phyloP scores from a whole-genome alignment of 108 stramenopile genomes.

The Schizochytrium sp. region DNA sequence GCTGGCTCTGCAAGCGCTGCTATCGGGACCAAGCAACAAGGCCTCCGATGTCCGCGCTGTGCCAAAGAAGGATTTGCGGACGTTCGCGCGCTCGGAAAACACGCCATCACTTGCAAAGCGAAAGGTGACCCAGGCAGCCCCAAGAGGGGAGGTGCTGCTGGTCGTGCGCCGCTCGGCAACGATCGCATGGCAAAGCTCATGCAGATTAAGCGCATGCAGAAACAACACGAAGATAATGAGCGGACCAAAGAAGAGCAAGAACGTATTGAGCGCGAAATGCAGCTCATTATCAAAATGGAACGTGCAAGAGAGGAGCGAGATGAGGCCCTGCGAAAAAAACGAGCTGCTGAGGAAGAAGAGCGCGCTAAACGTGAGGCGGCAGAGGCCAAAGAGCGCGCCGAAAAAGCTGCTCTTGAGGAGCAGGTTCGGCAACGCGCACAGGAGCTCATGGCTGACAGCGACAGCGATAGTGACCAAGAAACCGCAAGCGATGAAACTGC shows the following conservation, averaged over 20 bases:
- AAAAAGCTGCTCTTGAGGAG: not conserved
- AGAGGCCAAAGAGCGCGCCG: not conserved
- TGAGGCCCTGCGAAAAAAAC: not conserved
- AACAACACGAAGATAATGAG: not conserved
- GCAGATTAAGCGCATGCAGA: constrained; percentile 10
- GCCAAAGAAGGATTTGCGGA: not conserved
- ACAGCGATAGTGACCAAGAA: not conserved
- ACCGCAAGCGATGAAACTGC: not conserved
- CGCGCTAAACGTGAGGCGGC: not conserved
- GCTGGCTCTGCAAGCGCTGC: not conserved
- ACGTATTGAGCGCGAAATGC: not conserved
- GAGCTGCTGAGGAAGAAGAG: not conserved
- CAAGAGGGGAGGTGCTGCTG: not conserved
- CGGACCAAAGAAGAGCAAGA: not conserved
- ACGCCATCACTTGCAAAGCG: not conserved
- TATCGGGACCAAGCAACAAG: not conserved
- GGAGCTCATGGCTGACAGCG: not conserved
- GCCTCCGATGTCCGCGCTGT: not conserved
- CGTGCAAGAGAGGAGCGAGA: not conserved
- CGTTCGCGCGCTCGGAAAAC: not conserved
- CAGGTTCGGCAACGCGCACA: not conserved
- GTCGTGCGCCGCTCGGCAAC: not conserved
- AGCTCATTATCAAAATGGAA: not conserved
- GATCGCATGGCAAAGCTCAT: not conserved
- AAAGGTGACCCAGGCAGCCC: not conserved